phyloP scores from a whole-genome alignment of 441 rosid species.

The Pelargonium australe region DNA sequence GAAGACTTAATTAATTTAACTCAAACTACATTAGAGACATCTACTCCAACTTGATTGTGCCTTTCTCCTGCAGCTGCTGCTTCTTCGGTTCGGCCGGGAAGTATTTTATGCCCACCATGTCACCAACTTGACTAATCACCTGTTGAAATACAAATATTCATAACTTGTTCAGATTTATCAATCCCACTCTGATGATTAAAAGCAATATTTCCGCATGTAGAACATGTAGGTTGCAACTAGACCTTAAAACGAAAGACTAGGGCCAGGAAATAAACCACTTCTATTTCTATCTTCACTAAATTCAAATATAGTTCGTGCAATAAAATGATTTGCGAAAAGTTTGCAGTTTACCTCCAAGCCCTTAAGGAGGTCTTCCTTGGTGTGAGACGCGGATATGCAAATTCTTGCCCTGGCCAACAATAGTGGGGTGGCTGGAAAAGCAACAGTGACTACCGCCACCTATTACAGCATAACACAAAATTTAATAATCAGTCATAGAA shows the following conservation, averaged over 20 bases:
- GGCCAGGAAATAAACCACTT: too few species aligned
- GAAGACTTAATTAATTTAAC: neutral
- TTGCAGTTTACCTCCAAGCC: conserved; percentile 54
- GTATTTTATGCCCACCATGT: conserved; percentile 69
- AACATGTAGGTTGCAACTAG: too few species aligned
- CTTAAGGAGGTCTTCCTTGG: conserved; percentile 62
- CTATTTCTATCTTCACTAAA: too few species aligned
- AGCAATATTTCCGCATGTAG: too few species aligned
- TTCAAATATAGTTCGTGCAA: too few species aligned
- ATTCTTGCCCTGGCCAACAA: conserved; percentile 85
- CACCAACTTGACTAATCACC: conserved; percentile 76
- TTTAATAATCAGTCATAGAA: neutral
- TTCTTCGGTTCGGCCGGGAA: conserved; percentile 68
- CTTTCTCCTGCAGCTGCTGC: conserved; percentile 30
- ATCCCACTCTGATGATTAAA: neutral
- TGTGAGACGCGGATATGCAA: conserved; percentile 82
- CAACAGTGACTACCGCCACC: conserved; percentile 76
- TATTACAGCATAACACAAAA: conserved; percentile 21
- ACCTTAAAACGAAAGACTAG: too few species aligned
- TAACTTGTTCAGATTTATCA: neutral
- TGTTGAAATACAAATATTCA: conserved; percentile 17
- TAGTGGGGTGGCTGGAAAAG: conserved; percentile 84
- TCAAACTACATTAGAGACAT: neutral
- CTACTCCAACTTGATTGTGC: conserved; percentile 36
- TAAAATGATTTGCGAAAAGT: neutral